Conservation (phyloP, 805 yeast genomes). For the Babjeviella inositovora region DNA sequence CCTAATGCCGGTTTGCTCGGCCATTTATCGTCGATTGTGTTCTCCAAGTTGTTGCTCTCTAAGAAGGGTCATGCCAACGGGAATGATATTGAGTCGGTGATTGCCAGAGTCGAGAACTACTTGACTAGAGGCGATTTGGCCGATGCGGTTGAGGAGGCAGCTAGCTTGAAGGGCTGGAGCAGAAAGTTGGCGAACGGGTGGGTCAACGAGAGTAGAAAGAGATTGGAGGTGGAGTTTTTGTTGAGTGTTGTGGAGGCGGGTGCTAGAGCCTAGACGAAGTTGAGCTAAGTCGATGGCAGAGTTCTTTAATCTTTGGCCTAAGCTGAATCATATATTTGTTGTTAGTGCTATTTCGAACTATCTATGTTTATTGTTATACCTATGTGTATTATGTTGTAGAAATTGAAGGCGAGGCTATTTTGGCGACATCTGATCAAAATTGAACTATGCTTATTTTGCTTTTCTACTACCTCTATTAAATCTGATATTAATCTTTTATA, state of each 20-base stretch:
- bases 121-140: constrained; percentile 65
- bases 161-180: constrained; percentile 84
- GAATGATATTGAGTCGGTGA: constrained; percentile 81
- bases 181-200: constrained; percentile 83
- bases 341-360: not conserved
- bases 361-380: not conserved
- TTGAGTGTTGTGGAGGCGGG: constrained; percentile 55
- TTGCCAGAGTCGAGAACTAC: constrained; percentile 71
- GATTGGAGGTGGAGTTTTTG: constrained; percentile 76
- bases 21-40: constrained; percentile 65
- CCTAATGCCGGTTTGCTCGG: constrained; percentile 94
- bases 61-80: constrained; percentile 50
- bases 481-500: too few species aligned
- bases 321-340: not conserved
- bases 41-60: constrained; percentile 60
- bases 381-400: too few species aligned
- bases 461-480: too few species aligned
- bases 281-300: too few species aligned
- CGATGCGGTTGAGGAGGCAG: constrained; percentile 84
- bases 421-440: too few species aligned
- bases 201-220: constrained; percentile 79
- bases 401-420: too few species aligned
- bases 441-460: too few species aligned
- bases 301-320: constrained; percentile 9
- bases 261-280: constrained; percentile 31